Base-by-base conservation (phyloP, 805 yeast genomes). In the Saccharomyces kudriavzevii region DNA sequence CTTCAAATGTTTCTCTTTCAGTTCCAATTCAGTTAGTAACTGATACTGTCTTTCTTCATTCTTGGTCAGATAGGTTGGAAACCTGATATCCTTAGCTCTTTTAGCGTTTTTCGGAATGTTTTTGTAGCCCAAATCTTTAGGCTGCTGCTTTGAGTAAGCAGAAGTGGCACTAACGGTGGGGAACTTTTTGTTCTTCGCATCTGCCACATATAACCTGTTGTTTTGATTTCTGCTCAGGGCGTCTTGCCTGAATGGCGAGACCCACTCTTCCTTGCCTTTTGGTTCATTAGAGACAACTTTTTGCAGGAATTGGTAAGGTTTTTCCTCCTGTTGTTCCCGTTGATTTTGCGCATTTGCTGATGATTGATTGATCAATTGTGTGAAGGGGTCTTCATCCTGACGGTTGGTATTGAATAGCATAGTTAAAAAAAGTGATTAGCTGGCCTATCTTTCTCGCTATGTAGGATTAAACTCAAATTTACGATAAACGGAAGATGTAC, bases 141-240 rank as follows among this genome's bases (percentile, higher is more conserved):
- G 60, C 24, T 51, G 50, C 11, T 54, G 53, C 35, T 57, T 54
- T 25, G 56, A 57, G 47, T 55, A 61, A 14, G 56, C 59, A 1
- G 66, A 59, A 4, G 63, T 60, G 4, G 70, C 70, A 48, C 66
- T 59, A 0, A 60, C 59, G 6, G 70, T 67, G 4, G 73, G 73
- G 50, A 51, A 61, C 20, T 53, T 60, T 22, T 30, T 28, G 17
- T 47, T 40, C 24, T 54, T 56, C 24, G 27, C 40, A 5, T 40
- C 24, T 9, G 10, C 45, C 4, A 54, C 55, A 45, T 40, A 24
- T 10, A 25, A 29, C 20, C 27, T 11, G 27, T 43, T 30, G 5
- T 17, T 17, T 6, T 29, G 11, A 24, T 46, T 50, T n/a, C 46
- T 11, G n/a, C 48, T 40, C 4, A 35, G 22, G 43, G 43, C 43